A percentile compares a stretch with the other conserved stretches of the same genome.
Evolutionary conservation across 2,329 filamentous ascomycete genomes (phyloP).

Genomic region (Chaetomium olivaceum): DNA sequence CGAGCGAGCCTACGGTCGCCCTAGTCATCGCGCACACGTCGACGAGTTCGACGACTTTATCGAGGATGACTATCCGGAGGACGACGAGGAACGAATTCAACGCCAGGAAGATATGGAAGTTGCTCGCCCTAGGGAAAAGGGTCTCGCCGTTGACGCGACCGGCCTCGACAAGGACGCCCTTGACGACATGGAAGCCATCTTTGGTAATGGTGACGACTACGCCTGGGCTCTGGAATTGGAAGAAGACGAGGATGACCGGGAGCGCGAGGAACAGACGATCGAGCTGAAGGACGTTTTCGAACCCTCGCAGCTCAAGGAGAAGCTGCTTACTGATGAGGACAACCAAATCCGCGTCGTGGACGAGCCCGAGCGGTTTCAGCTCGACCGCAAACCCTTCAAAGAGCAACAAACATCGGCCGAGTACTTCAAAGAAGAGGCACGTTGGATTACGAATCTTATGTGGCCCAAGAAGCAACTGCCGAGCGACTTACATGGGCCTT

Average conservation of each 20-base stretch:
- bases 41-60: constrained; percentile 96
- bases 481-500: constrained; percentile 73
- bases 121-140: constrained; percentile 71
- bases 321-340: constrained; percentile 92
- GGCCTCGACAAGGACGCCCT: constrained; percentile 89
- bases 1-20: constrained; percentile 52
- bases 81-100: constrained; percentile 74
- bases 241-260: constrained; percentile 77
- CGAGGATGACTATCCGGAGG: constrained; percentile 89
- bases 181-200: constrained; percentile 94
- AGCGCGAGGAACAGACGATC: constrained; percentile 77
- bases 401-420: constrained; percentile 77
- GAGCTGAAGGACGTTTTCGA: constrained; percentile 98
- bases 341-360: constrained; percentile 86
- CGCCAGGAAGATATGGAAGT: constrained; percentile 87
- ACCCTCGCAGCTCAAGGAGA: constrained; percentile 89
- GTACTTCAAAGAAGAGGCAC: constrained; percentile 84
- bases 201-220: constrained; percentile 94
- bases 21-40: constrained; percentile 59
- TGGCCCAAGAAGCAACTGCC: constrained; percentile 82
- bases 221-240: constrained; percentile 91
- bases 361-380: constrained; percentile 90
- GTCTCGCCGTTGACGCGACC: constrained; percentile 72
- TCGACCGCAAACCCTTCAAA: constrained; percentile 86
- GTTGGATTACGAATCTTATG: constrained; percentile 89